Base-by-base conservation (phyloP, 495 filamentous ascomycete species). In the Platismatia glauca region DNA sequence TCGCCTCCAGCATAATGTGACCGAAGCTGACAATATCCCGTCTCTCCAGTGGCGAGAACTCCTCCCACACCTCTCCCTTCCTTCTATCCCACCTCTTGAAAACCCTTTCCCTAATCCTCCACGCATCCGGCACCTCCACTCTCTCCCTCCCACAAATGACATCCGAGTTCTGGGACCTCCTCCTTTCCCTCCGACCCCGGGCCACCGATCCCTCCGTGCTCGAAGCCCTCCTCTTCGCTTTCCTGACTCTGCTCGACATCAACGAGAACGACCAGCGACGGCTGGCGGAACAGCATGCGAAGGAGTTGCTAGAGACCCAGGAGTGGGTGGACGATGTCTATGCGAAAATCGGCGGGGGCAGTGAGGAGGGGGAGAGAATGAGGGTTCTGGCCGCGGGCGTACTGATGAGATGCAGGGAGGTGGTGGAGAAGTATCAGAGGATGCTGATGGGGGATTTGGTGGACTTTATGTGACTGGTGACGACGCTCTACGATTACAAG, bases 191-290 rank as follows among this genome's bases (percentile, higher is more conserved):
- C 11, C 75, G 81, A 50, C 63, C 73, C 24, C 68, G 64, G 24
- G 71, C 77, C 41, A 58, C 79, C 2, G 88, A 94, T 41, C 73
- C 83, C 4, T 72, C 72, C 0, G 78, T 96, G 16, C 81, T 89
- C 12, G 81, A 89, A 50, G 88, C 89, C 0, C 73, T 96, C 48
- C 75, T 97, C 16, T 89, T 94, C 57, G 82, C 83, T 4, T 84
- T 96, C 58, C 75, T 96, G 37, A 87, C 86, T n/a, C 62, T 95
- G 29, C 73, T 97, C 15, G 90, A 95, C 60, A 77, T 95, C n/a
- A 96, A 96, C 62, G 74, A 67, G 43, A 73, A 76, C 43, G 75
- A 68, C 27, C 77, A 76, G 63, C 75, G 78, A 55, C 79, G 80
- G 9, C 70, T 88, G 12, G 86, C 81, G 34, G 81, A 84, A 61